Base-by-base conservation (phyloP, 1,284 basidiomycete genomes). In the Leccinum fuscescens region DNA sequence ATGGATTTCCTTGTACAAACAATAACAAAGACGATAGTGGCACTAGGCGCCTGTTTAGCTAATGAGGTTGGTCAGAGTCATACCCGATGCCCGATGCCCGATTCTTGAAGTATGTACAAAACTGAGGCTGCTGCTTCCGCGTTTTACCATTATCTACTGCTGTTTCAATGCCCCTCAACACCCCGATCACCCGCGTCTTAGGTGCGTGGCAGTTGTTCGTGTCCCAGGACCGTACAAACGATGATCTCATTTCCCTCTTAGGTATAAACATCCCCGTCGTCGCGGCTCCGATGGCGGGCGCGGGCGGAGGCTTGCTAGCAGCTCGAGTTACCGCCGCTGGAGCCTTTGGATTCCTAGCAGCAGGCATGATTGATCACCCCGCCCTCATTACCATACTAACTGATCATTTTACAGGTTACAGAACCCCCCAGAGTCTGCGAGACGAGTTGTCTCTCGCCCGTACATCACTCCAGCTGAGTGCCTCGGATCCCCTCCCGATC, bases 321-420 rank as follows among this genome's bases (percentile, higher is more conserved):
- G 85, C 84, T 15, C 77, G 83, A 60, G 85, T 87, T 44, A 80
- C 82, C 35, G 76, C 80, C 2, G 86, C 76, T 17, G 90, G 89
- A 33, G 90, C 86, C 20, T 86, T 91, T 64, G 90, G 88, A 6
- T 90, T 92, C 69, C 65, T 90, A 3, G 77, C 80, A 50, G 80
- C 82, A 74, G 86, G 86, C 84, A 66, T 44, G 71, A 49, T 20
- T 6, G 6, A 53, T 24, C 24, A 29, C 39, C 24, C 50, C 49
- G n/a, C 46, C 9, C 33, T 2, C 17, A 3, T 44, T 6, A 42
- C 4, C 15, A 44, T 44, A 4, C 31, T 12, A 42, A 54, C 42
- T 58, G 29, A 64, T 52, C 62, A 20, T 20, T 5, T 31, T 55
- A 27, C 62, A 86, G 86, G 80, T 14, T 84, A 83, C 65, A 71